Conservation (phyloP, 2,329 filamentous ascomycete genomes). For the Beauveria asiatica region DNA sequence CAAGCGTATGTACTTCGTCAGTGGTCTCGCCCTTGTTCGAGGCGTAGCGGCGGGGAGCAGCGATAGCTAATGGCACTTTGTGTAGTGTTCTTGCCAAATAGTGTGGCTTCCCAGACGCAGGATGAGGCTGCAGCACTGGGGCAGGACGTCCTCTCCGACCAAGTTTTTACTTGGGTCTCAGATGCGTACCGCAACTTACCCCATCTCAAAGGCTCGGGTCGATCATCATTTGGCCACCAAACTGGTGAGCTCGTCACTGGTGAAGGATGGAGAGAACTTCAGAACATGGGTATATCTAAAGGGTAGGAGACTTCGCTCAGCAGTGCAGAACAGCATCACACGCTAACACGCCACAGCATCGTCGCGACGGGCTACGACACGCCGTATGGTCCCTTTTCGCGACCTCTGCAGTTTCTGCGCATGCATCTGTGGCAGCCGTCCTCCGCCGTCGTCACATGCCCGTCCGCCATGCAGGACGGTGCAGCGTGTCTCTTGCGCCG, state of each 20-base stretch:
- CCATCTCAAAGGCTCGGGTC: constrained; percentile 45
- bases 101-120: constrained; percentile 30
- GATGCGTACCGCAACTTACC: constrained; percentile 60
- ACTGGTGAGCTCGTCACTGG: constrained; percentile 52
- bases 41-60: not conserved
- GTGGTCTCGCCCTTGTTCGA: not conserved
- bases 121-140: constrained; percentile 40
- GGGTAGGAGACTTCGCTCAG: constrained; percentile 29
- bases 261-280: constrained; percentile 57
- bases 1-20: constrained; percentile 30
- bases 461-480: constrained; percentile 59
- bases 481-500: constrained; percentile 42
- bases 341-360: constrained; percentile 27
- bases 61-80: not conserved
- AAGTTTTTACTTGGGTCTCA: constrained; percentile 48
- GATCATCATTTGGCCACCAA: constrained; percentile 54
- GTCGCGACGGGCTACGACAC: constrained; percentile 53
- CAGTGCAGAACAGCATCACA: not conserved
- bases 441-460: constrained; percentile 54
- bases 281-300: constrained; percentile 48
- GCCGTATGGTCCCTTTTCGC: constrained; percentile 39
- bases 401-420: constrained; percentile 51
- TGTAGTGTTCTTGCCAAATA: constrained; percentile 40
- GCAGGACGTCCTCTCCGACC: constrained; percentile 42
- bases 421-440: constrained; percentile 52